Evolutionary conservation across 192 early-diverging fungal species (phyloP).

Genomic region (Spinellus fusiger): DNA sequence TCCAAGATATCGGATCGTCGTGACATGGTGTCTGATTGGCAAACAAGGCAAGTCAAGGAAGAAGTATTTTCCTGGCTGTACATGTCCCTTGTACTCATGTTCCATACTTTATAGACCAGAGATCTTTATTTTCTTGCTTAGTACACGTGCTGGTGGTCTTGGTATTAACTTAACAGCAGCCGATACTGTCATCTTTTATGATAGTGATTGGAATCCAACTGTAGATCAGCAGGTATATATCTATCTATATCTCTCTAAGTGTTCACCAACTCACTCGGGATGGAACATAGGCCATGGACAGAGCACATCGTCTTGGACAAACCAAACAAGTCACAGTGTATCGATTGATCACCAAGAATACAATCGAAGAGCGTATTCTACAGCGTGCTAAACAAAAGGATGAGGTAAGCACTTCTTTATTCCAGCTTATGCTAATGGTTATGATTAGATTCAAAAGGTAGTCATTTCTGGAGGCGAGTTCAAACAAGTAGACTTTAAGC

Average conservation of each 20-base stretch:
- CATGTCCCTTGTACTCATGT: not conserved
- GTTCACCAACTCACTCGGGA: too few species aligned
- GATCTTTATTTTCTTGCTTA: constrained; percentile 80
- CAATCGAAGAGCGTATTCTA: constrained; percentile 78
- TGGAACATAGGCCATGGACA: constrained; percentile 72
- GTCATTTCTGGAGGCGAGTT: constrained; percentile 90
- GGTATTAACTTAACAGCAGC: constrained; percentile 90
- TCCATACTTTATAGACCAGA: constrained; percentile 44
- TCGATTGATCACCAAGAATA: constrained; percentile 72
- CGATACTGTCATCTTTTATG: constrained; percentile 84
- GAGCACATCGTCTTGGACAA: constrained; percentile 80
- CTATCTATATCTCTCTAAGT: too few species aligned
- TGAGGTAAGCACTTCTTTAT: constrained; percentile 39
- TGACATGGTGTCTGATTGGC: constrained; percentile 92
- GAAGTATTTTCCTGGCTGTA: constrained; percentile 15
- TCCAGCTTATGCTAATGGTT: not conserved
- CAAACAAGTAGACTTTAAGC: constrained; percentile 79
- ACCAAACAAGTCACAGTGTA: constrained; percentile 83
- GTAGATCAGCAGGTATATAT: constrained; percentile 70
- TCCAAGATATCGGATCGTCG: constrained; percentile 82
- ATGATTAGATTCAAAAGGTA: constrained; percentile 70
- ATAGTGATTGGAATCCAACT: constrained; percentile 88
- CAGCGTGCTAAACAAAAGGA: constrained; percentile 83
- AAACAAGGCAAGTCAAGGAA: constrained; percentile 42
- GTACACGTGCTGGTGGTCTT: constrained; percentile 80